Percentiles rank a stretch among this genome's conserved stretches.
These are phyloP conservation scores for Ramicandelaber brevisporus DNA, from an alignment of 192 early-diverging fungal genomes.

Conservation along the genomic window DNA sequence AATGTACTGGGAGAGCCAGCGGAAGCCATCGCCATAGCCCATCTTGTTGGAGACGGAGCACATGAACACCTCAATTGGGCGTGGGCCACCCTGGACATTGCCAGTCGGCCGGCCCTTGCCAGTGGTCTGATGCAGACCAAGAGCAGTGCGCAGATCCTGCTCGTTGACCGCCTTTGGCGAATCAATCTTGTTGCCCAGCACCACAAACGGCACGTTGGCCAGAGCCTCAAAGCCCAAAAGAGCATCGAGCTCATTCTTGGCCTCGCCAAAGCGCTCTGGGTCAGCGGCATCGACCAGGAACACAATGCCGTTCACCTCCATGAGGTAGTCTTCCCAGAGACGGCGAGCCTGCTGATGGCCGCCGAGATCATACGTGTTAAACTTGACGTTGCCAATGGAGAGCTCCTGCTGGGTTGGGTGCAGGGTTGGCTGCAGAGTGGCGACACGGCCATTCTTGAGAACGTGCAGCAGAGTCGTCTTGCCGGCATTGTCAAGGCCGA, in stretches of 20 bases:
- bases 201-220: conserved; percentile 72
- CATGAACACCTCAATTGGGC: conserved; percentile 98
- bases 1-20: conserved; percentile 71
- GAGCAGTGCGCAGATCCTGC: conserved; percentile 58
- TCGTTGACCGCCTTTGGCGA: conserved; percentile 77
- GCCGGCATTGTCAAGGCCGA: conserved; percentile 93
- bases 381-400: conserved; percentile 85
- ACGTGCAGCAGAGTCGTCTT: conserved; percentile 98
- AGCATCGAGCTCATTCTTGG: conserved; percentile 84
- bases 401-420: conserved; percentile 96
- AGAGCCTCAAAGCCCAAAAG: conserved; percentile 87
- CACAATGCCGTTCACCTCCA: conserved; percentile 92
- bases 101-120: conserved; percentile 92
- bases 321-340: conserved; percentile 98
- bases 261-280: conserved; percentile 54
- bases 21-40: conserved; percentile 93
- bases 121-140: conserved; percentile 92
- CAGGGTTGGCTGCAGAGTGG: conserved; percentile 79
- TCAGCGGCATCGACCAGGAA: conserved; percentile 92
- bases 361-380: conserved; percentile 95
- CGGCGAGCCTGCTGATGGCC: conserved; percentile 91
- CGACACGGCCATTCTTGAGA: conserved; percentile 96
- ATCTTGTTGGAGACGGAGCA: conserved; percentile 94
- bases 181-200: conserved; percentile 99
- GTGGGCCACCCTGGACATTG: conserved; percentile 49